Evolutionary conservation across 768 basidiomycete genomes (phyloP).

Genomic region (Tulasnella calospora): DNA sequence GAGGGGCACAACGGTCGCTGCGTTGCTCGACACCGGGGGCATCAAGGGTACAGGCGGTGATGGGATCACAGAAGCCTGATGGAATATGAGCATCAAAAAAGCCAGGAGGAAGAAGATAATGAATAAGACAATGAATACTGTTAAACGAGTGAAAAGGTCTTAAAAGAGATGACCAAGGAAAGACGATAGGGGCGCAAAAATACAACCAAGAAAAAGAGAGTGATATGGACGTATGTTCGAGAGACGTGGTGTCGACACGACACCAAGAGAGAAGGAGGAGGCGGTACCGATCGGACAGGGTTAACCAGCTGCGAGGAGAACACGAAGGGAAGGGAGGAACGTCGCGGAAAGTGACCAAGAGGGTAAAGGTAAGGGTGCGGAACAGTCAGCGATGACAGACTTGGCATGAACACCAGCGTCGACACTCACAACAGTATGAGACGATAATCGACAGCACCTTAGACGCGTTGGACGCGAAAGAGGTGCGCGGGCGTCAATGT

Average conservation of each 20-base stretch:
- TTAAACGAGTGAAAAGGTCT: neutral
- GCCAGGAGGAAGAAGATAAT: neutral
- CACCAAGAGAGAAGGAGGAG: neutral
- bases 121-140: conserved; percentile 5
- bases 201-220: neutral
- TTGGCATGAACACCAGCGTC: neutral
- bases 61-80: neutral
- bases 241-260: neutral
- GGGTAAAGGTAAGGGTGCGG: neutral
- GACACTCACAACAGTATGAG: neutral
- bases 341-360: neutral
- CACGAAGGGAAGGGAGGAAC: neutral
- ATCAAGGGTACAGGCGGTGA: neutral
- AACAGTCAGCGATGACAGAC: neutral
- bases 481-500: neutral
- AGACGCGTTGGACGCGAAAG: neutral
- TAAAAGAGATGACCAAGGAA: neutral
- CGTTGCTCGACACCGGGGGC: neutral
- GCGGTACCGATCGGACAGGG: neutral
- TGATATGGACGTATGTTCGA: too few species aligned
- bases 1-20: neutral
- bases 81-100: neutral
- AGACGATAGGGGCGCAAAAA: neutral
- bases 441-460: neutral
- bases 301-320: neutral